Evolutionary conservation across 495 filamentous ascomycete genomes (phyloP), one percentile per base, ranked within the genome.

Genomic region (Penicillium roqueforti): DNA sequence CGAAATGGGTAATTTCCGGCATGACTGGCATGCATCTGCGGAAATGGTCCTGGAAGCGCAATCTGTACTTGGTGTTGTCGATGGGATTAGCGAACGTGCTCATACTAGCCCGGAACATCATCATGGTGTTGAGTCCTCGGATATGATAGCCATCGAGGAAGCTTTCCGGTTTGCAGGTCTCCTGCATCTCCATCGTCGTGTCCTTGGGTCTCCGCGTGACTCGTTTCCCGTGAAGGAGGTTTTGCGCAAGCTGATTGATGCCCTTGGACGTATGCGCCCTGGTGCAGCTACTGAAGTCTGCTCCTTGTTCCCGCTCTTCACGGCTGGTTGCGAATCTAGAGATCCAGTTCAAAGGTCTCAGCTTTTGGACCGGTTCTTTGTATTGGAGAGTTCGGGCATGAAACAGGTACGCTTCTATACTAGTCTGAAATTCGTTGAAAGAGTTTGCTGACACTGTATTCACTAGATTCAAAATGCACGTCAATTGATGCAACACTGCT

Each of bases 281-380:
- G 84, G 86, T 16, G 83, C 84, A 14, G 84, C 85, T 20, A 87
- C 86, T 0, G 90, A 92, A 68, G 83, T 83, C 4, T 89, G 87
- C 62, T 74, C 90, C 6, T 63, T 95, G 42, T 92, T 95, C 49
- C 90, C 90, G 1, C 80, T 95, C 68, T 93, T 95, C 68, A 87
- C 87, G 8, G 90, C 89, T 5, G 90, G 90, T 1, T 92, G 88
- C 61, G 88, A 93, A 61, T 81, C 84, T 3, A 65, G 71, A 41
- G 78, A 84, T 41, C 53, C 68, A 25, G 63, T 65, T 10, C 81
- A 87, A 49, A 72, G 85, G 34, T 61, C 69, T 19, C 78, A 83
- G 54, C 83, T 92, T 16, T 72, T 89, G 59, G 79, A 83, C 56
- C 71, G 90, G 43, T 76, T 95, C 66, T 76, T 78, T 63, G 78